Conservation (phyloP, 352 stramenopile species). For the Globisporangium camurandrum region DNA sequence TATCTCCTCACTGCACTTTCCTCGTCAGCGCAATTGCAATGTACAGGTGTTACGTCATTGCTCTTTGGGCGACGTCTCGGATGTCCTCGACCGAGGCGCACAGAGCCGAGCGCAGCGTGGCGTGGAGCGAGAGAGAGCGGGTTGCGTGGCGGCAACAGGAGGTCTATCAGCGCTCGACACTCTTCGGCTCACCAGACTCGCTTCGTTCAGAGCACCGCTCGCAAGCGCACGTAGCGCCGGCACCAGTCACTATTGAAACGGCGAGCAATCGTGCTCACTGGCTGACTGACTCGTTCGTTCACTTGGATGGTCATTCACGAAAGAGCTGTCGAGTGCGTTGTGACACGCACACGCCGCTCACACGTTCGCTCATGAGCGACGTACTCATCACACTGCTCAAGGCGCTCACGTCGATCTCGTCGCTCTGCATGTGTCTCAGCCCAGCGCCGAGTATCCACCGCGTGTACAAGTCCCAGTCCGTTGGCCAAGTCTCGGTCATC, state of each 20-base stretch:
- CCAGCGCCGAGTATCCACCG: slow-evolving; percentile 15
- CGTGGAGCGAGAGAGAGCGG: neutral
- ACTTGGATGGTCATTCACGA: neutral
- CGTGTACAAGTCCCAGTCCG: slow-evolving; percentile 11
- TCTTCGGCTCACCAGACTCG: too few species aligned
- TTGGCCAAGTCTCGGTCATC: slow-evolving; percentile 17
- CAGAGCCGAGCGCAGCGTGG: neutral
- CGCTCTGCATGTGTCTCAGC: slow-evolving; percentile 18
- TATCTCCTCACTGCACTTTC: too few species aligned
- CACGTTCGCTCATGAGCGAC: neutral
- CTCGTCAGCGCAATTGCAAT: neutral
- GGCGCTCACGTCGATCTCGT: slow-evolving; percentile 15
- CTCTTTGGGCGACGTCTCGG: too few species aligned
- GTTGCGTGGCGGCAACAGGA: neutral
- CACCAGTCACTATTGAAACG: neutral
- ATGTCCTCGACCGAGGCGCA: too few species aligned
- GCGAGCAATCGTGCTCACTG: neutral
- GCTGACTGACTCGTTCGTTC: neutral
- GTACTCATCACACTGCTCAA: slow-evolving; percentile 8
- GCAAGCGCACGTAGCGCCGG: neutral
- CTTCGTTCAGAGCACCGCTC: neutral
- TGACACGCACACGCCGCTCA: neutral
- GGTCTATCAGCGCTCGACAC: neutral
- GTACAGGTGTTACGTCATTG: too few species aligned
- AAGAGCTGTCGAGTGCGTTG: neutral